Percentiles rank a stretch among this genome's conserved stretches.
Conservation (phyloP, 1,284 basidiomycete genomes). For the Trichosporon inkin region DNA sequence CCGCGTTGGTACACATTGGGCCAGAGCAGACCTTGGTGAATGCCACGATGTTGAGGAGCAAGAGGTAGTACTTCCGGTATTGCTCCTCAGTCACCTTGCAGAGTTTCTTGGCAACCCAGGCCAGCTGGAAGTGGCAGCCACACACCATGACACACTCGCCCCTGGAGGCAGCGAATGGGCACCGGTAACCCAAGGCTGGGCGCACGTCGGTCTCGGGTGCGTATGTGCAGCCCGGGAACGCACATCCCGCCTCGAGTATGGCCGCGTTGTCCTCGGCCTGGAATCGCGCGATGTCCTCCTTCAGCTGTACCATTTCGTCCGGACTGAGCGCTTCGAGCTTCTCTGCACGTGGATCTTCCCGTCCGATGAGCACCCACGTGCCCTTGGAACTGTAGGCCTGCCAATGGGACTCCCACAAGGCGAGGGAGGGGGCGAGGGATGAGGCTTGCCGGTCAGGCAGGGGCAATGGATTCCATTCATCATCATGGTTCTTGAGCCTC, state of each 20-base stretch:
- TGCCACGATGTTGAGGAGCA: neutral
- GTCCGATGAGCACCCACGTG: neutral
- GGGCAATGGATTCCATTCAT: neutral
- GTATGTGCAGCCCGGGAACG: neutral
- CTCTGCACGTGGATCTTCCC: neutral
- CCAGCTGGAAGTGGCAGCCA: neutral
- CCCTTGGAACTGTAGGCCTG: neutral
- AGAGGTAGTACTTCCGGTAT: neutral
- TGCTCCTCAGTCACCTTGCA: neutral
- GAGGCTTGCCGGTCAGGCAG: neutral
- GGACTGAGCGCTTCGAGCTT: neutral
- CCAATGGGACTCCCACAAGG: neutral
- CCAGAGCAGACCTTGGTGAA: neutral
- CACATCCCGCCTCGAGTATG: neutral
- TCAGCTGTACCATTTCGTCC: neutral
- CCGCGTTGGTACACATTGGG: neutral
- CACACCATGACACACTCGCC: neutral
- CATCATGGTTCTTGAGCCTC: neutral
- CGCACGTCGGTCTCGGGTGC: neutral
- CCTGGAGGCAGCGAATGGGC: neutral
- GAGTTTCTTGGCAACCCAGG: neutral
- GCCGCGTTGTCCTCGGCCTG: neutral
- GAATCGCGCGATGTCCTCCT: neutral
- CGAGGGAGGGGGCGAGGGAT: neutral
- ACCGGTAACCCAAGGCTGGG: neutral